Evolutionary conservation across 495 filamentous ascomycete genomes (phyloP).

Genomic region (Trichocladium antarcticum): DNA sequence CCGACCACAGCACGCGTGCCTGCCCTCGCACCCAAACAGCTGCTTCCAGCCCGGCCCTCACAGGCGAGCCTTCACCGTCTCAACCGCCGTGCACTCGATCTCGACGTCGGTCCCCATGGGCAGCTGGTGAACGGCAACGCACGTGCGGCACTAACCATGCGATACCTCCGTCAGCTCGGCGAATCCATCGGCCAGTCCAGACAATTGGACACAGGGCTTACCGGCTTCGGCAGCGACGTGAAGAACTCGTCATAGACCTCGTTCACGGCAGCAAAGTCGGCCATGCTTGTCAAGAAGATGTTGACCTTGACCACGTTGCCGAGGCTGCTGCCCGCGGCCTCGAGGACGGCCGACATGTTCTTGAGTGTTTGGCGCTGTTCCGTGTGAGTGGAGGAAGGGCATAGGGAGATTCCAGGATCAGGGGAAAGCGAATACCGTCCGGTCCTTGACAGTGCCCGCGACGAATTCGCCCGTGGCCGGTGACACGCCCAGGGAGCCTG

Average conservation of each 20-base stretch:
- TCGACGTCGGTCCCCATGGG: conserved; percentile 58
- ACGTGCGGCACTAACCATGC: conserved; percentile 40
- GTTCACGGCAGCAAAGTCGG: conserved; percentile 56
- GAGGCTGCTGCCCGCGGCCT: conserved; percentile 47
- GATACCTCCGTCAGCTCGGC: not conserved
- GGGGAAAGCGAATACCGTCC: conserved; percentile 32
- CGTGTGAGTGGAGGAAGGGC: not conserved
- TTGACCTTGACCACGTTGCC: conserved; percentile 56
- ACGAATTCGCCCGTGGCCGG: conserved; percentile 40
- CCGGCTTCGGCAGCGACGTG: conserved; percentile 45
- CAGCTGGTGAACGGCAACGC: conserved; percentile 56
- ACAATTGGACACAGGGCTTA: conserved; percentile 16
- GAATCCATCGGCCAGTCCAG: not conserved
- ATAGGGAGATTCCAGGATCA: no score
- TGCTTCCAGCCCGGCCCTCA: not conserved
- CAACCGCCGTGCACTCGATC: conserved; percentile 56
- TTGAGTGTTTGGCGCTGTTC: conserved; percentile 40
- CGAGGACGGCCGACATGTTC: conserved; percentile 51
- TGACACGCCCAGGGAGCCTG: conserved; percentile 42
- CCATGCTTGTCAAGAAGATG: conserved; percentile 56
- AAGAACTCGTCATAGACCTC: conserved; percentile 48
- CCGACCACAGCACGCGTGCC: no score
- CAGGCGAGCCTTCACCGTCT: not conserved
- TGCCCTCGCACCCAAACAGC: not conserved
- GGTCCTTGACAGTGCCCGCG: conserved; percentile 43